These are phyloP conservation scores for Gracilaria gracilis DNA, from an alignment of 23 red algal genomes.

Conservation along the genomic window DNA sequence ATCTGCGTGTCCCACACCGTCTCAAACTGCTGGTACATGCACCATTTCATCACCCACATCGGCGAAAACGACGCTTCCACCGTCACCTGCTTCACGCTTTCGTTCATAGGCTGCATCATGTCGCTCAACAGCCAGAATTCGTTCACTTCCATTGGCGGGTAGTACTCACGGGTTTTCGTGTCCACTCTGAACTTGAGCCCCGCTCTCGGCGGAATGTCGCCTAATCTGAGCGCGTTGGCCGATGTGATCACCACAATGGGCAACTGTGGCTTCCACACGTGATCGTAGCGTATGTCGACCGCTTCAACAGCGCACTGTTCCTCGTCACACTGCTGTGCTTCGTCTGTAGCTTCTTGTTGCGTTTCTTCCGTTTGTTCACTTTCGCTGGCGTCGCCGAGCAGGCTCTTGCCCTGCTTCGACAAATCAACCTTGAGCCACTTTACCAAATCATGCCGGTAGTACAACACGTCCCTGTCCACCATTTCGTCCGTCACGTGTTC, in stretches of 20 bases:
- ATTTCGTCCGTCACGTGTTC: conserved; percentile 6
- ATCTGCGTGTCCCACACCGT: conserved; percentile 75
- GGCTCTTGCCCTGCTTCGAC: conserved; percentile 48
- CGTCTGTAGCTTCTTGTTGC: background rate
- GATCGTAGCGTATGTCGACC: conserved; percentile 23
- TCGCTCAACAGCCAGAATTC: conserved; percentile 83
- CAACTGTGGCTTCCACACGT: conserved; percentile 63
- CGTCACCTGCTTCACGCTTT: conserved; percentile 56
- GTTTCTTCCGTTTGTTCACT: background rate
- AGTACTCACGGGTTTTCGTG: conserved; percentile 40
- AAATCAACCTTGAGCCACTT: conserved; percentile 54
- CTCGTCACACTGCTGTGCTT: background rate
- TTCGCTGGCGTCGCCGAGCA: conserved; percentile 18
- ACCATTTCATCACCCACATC: conserved; percentile 54
- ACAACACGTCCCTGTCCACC: conserved; percentile 42
- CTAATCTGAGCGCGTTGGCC: background rate
- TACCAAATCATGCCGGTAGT: conserved; percentile 51
- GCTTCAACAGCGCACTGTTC: background rate
- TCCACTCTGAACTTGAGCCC: conserved; percentile 34
- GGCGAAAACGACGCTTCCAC: conserved; percentile 68
- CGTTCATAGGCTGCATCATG: conserved; percentile 63
- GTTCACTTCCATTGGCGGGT: conserved; percentile 75
- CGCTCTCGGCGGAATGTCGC: conserved; percentile 57
- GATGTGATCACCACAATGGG: conserved; percentile 32
- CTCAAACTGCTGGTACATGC: conserved; percentile 77